These are phyloP conservation scores for Talaromyces sp. DNA, from an alignment of 2,329 filamentous ascomycete species.

Conservation along the genomic window DNA sequence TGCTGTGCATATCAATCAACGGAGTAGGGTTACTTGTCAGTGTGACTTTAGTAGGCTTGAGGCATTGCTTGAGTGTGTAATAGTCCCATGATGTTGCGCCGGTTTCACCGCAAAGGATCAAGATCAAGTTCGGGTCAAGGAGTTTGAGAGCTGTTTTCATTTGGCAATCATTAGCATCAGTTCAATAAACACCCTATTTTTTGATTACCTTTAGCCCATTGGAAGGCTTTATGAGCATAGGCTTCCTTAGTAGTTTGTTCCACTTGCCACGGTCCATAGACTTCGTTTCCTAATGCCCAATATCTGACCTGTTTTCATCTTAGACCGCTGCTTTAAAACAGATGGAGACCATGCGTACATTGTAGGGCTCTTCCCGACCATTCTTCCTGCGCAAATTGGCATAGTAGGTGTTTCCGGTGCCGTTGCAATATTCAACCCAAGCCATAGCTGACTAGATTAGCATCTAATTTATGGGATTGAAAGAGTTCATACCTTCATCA, in stretches of 20 bases:
- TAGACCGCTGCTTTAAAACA: background rate
- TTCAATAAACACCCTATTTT: background rate
- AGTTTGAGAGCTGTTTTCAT: conserved; percentile 35
- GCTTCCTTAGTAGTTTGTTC: conserved; percentile 58
- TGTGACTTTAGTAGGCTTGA: conserved; percentile 47
- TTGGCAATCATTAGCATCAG: background rate
- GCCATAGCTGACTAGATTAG: conserved; percentile 51
- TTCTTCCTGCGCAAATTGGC: conserved; percentile 75
- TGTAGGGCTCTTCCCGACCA: conserved; percentile 72
- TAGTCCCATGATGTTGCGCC: conserved; percentile 69
- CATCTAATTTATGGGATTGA: background rate
- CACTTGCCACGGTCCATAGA: conserved; percentile 60
- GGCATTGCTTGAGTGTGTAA: conserved; percentile 67
- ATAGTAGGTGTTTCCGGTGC: conserved; percentile 71
- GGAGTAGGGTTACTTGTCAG: conserved; percentile 38
- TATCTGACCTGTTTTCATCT: conserved; percentile 59
- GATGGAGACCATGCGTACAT: conserved; percentile 37
- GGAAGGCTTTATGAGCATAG: conserved; percentile 57
- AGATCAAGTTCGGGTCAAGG: conserved; percentile 60
- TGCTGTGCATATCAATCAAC: conserved; percentile 75
- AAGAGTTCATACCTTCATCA: conserved; percentile 45
- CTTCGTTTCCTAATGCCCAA: conserved; percentile 78
- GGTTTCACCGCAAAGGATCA: conserved; percentile 73
- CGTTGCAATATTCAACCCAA: conserved; percentile 87
- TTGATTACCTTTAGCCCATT: conserved; percentile 54